Base-by-base conservation (phyloP, 1,139 yeast species). In the Pichia sp. region DNA sequence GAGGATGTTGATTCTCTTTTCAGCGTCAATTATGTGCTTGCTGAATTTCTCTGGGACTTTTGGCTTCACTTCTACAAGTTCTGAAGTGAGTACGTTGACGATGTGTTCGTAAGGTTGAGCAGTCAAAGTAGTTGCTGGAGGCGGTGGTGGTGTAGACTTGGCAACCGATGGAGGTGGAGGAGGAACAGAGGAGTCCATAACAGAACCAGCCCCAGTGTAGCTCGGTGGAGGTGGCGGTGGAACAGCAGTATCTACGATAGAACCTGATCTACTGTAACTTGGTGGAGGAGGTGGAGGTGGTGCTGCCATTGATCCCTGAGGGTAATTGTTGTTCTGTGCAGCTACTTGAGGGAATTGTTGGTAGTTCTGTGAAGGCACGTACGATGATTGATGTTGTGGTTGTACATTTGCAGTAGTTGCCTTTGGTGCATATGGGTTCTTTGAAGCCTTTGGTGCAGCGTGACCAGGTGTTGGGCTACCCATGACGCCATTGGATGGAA, bases 21-120 rank as follows among this genome's bases (percentile, higher is more conserved):
- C 91, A 57, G 94, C 79, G 56, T 91, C 97, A 35, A 65, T 66
- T 33, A 83, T 74, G 53, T 87, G 96, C 45, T 77, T 80, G 27
- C 69, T 59, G 54, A 74, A 86, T 55, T 74, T 79, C 38, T 75
- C 83, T 17, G 96, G 96, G 33, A 87, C 72, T 33, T 66, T 66
- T 16, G 95, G 94, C 49, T 77, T 74, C 19, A 85, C 77, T 18
- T 74, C 67, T 29, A 67, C 72, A 46, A 84, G 60, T 46, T 76
- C 77, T 6, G 60, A 56, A 18, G 66, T 64, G 42, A 91, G 68
- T 19, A 66, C 65, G 22, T 70, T 67, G 51, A 64, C 77, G 34
- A 91, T 74, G n/a, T 80, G 77, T 44, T 60, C 53, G n/a, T n/a
- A n/a, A 3, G 78, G 69, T 9, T 65, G 66, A 5, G 63, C 70